Percentiles rank a stretch among this genome's conserved stretches.
Conservation (phyloP, 768 basidiomycete genomes). For the Austroboletus eburneus region DNA sequence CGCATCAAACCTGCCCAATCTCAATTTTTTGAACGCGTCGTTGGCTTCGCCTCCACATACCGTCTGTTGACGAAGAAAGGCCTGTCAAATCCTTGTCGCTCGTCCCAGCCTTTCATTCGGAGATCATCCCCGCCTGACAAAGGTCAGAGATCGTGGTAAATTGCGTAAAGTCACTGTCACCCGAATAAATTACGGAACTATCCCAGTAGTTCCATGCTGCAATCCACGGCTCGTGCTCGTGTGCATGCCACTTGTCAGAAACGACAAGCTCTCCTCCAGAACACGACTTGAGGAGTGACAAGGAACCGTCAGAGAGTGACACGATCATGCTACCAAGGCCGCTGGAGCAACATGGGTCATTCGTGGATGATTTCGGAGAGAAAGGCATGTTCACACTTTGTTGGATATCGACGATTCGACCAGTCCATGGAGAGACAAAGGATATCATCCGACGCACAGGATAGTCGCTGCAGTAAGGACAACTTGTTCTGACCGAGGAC, state of each 20-base stretch:
- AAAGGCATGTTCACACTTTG: constrained; percentile 36
- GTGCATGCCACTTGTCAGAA: constrained; percentile 72
- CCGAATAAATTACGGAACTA: constrained; percentile 75
- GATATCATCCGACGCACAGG: constrained; percentile 48
- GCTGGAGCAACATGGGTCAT: constrained; percentile 29
- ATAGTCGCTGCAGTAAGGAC: constrained; percentile 37
- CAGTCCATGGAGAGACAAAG: constrained; percentile 93
- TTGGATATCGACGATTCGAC: constrained; percentile 63
- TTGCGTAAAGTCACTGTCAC: constrained; percentile 35
- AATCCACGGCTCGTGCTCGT: constrained; percentile 94
- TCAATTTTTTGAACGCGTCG: neutral
- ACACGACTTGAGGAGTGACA: constrained; percentile 57
- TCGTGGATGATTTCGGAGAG: neutral
- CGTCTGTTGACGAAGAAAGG: constrained; percentile 73
- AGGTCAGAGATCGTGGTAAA: neutral
- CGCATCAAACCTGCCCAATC: constrained; percentile 70
- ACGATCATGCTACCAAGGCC: constrained; percentile 58
- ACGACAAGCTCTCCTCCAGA: constrained; percentile 43
- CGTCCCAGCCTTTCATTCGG: constrained; percentile 88
- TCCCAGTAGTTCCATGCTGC: constrained; percentile 90
- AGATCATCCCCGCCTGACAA: constrained; percentile 88
- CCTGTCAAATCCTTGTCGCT: constrained; percentile 53
- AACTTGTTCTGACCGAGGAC: constrained; percentile 37
- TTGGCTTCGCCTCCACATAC: constrained; percentile 31
- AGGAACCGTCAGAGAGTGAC: constrained; percentile 76